These are phyloP conservation scores for Alnus glutinosa DNA, from an alignment of 306 rosid species.

Conservation along the genomic window DNA sequence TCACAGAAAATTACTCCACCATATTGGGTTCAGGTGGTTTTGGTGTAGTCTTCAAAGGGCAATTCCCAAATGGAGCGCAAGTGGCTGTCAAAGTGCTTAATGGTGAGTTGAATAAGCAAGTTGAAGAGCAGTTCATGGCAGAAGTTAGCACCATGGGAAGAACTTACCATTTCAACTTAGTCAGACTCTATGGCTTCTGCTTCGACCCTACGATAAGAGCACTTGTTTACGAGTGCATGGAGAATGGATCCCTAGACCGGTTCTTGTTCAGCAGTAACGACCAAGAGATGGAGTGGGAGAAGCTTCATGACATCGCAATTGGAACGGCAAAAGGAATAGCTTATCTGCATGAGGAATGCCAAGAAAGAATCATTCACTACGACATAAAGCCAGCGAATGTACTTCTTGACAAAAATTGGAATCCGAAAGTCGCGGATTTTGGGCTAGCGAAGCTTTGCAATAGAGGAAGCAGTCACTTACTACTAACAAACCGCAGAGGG, in stretches of 20 bases:
- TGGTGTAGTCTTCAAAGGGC: constrained; percentile 45
- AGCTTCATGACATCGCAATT: constrained; percentile 43
- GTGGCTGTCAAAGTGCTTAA: constrained; percentile 51
- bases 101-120: constrained; percentile 26
- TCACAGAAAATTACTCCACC: constrained; percentile 38
- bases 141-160: constrained; percentile 57
- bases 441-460: constrained; percentile 44
- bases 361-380: constrained; percentile 43
- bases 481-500: constrained; percentile 41
- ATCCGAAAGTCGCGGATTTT: constrained; percentile 49
- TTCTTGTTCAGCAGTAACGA: constrained; percentile 28
- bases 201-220: constrained; percentile 39
- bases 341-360: constrained; percentile 48
- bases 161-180: constrained; percentile 47
- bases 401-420: constrained; percentile 38
- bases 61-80: constrained; percentile 33
- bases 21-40: constrained; percentile 47
- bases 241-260: constrained; percentile 39
- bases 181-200: constrained; percentile 49
- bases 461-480: constrained; percentile 27
- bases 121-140: constrained; percentile 51
- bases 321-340: constrained; percentile 55
- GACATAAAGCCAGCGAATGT: constrained; percentile 51
- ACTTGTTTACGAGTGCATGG: constrained; percentile 47
- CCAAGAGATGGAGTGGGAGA: constrained; percentile 26